Evolutionary conservation across 257 asterid genomes (phyloP).

Genomic region (Sherardia arvensis): DNA sequence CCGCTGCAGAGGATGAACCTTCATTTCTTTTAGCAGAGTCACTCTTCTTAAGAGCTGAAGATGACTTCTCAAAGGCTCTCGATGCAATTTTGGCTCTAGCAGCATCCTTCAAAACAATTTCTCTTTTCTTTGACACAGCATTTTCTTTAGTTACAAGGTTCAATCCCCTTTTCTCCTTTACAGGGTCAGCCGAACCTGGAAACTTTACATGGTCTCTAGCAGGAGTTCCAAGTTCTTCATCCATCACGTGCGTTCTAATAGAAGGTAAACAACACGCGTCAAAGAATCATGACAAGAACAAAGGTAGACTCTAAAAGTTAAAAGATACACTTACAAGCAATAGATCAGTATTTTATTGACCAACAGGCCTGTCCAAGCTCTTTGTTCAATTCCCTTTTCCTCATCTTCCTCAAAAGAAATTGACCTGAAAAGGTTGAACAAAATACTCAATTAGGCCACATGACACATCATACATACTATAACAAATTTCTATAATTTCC

Average conservation of each 20-base stretch:
- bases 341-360: conserved; percentile 68
- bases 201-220: conserved; percentile 60
- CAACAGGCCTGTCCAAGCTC: conserved; percentile 84
- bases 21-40: conserved; percentile 32
- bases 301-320: background rate
- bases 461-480: background rate
- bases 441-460: conserved; percentile 4
- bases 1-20: conserved; percentile 19
- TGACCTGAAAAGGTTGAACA: conserved; percentile 28
- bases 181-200: conserved; percentile 36
- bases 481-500: conserved; percentile 6
- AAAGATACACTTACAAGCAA: conserved; percentile 64
- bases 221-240: conserved; percentile 44
- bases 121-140: conserved; percentile 13
- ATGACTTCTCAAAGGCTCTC: conserved; percentile 28
- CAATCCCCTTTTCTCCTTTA: conserved; percentile 16
- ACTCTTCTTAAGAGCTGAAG: conserved; percentile 21
- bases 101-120: conserved; percentile 16
- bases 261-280: background rate
- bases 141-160: conserved; percentile 20
- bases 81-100: conserved; percentile 22
- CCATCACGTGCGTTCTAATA: conserved; percentile 57
- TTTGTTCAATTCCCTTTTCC: conserved; percentile 28
- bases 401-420: conserved; percentile 40
- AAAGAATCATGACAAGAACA: background rate